A percentile compares a stretch with the other conserved stretches of the same genome.
Conservation (phyloP, 164 flowering plant species). For the Sedum album region DNA sequence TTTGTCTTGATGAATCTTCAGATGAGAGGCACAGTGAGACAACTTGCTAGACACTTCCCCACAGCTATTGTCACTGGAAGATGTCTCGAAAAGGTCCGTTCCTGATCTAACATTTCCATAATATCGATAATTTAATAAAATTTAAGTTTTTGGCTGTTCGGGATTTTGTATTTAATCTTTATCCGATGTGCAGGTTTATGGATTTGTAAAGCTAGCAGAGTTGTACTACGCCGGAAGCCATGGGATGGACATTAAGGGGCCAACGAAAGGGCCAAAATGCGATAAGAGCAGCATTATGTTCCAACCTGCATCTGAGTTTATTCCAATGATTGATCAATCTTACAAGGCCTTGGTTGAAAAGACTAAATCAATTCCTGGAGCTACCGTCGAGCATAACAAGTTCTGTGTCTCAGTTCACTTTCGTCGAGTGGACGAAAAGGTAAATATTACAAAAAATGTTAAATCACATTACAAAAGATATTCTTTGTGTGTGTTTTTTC, state of each 20-base stretch:
- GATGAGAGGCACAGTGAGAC: constrained; percentile 62
- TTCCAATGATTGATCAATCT: constrained; percentile 32
- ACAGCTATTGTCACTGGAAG: constrained; percentile 81
- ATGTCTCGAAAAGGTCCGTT: constrained; percentile 62
- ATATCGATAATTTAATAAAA: background rate
- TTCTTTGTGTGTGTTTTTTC: background rate
- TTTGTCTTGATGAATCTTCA: constrained; percentile 11
- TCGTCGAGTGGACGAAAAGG: constrained; percentile 62
- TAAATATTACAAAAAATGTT: constrained; percentile 10
- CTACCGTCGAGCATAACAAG: constrained; percentile 57
- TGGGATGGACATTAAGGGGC: constrained; percentile 81
- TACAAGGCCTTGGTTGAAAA: constrained; percentile 31
- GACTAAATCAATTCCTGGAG: constrained; percentile 42
- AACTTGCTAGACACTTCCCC: constrained; percentile 54
- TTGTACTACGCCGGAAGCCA: constrained; percentile 87
- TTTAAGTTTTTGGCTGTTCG: background rate
- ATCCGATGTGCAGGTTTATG: constrained; percentile 58
- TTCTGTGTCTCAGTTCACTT: constrained; percentile 70
- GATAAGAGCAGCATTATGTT: constrained; percentile 28
- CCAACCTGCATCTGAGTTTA: constrained; percentile 14
- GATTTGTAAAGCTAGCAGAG: constrained; percentile 62
- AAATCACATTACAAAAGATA: background rate
- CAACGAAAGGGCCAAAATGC: constrained; percentile 33
- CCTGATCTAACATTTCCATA: background rate
- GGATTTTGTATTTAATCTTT: too few species aligned